phyloP scores from a whole-genome alignment of 768 basidiomycete genomes.

The Russula lepida region DNA sequence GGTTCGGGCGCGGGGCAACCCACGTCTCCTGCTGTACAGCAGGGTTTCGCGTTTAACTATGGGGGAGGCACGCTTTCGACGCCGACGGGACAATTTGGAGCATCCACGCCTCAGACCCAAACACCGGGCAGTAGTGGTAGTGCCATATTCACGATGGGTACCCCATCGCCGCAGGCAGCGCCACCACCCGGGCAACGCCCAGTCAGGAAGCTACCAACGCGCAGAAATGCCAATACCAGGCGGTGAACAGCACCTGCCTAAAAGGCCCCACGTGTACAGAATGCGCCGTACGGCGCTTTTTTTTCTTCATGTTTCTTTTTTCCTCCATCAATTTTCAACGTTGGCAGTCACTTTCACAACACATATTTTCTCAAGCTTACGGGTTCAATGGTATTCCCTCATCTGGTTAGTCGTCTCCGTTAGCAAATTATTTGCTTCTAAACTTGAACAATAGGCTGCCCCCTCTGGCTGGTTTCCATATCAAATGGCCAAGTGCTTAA shows the following conservation, averaged over 20 bases:
- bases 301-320: not conserved
- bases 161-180: constrained; percentile 21
- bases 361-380: not conserved
- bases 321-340: not conserved
- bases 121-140: constrained; percentile 4
- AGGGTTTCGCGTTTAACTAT: constrained; percentile 23
- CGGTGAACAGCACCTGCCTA: not conserved
- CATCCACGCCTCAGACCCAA: constrained; percentile 16
- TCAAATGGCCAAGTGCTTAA: not conserved
- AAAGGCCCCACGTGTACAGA: not conserved
- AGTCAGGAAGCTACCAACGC: constrained; percentile 29
- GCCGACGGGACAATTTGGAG: constrained; percentile 26
- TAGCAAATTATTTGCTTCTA: not conserved
- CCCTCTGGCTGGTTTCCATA: not conserved
- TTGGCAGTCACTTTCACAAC: not conserved
- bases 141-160: constrained; percentile 28
- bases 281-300: not conserved
- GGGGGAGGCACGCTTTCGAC: constrained; percentile 20
- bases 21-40: constrained; percentile 28
- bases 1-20: constrained; percentile 25
- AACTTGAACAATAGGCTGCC: not conserved
- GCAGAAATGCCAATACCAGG: constrained; percentile 24
- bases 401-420: constrained; percentile 1
- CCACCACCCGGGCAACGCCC: constrained; percentile 20
- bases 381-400: not conserved